Percentiles rank a stretch among this genome's conserved stretches.
Evolutionary conservation across 345 rosid species (phyloP).

Genomic region (Mercurialis annua): DNA sequence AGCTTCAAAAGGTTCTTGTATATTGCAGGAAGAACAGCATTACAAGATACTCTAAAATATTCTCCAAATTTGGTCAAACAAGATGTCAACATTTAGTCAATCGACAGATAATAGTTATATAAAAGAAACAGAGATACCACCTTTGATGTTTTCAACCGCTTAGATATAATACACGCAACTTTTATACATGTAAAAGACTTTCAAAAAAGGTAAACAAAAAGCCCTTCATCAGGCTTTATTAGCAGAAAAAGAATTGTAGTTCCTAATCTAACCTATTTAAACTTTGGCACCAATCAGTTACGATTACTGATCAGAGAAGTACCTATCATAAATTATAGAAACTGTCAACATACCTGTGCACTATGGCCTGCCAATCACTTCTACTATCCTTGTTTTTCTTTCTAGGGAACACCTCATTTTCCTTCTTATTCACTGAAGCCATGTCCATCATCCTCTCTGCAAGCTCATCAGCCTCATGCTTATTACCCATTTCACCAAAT

Average conservation of each 20-base stretch:
- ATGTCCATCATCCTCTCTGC: conserved; percentile 86
- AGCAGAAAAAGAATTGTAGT: neutral
- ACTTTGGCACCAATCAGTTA: conserved; percentile 13
- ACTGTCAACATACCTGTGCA: conserved; percentile 58
- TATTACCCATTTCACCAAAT: conserved; percentile 57
- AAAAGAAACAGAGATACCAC: neutral
- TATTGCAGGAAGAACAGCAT: neutral
- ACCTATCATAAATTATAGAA: neutral
- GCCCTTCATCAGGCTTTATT: neutral
- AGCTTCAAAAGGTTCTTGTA: neutral
- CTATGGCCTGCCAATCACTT: conserved; percentile 57
- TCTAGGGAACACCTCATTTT: conserved; percentile 36
- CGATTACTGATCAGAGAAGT: neutral
- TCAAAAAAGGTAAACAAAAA: no score
- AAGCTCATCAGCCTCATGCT: conserved; percentile 66
- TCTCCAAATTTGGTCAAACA: neutral
- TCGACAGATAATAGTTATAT: neutral
- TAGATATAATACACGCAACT: no score
- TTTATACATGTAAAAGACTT: no score
- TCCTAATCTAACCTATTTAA: neutral
- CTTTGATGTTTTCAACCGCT: neutral
- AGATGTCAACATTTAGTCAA: neutral
- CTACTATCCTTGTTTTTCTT: conserved; percentile 36
- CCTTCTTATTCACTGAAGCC: conserved; percentile 51
- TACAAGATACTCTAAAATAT: neutral